Evolutionary conservation across 148 eudicot genomes (phyloP), one percentile per base, ranked within the genome.

Genomic region (Mesembryanthemum crystallinum): DNA sequence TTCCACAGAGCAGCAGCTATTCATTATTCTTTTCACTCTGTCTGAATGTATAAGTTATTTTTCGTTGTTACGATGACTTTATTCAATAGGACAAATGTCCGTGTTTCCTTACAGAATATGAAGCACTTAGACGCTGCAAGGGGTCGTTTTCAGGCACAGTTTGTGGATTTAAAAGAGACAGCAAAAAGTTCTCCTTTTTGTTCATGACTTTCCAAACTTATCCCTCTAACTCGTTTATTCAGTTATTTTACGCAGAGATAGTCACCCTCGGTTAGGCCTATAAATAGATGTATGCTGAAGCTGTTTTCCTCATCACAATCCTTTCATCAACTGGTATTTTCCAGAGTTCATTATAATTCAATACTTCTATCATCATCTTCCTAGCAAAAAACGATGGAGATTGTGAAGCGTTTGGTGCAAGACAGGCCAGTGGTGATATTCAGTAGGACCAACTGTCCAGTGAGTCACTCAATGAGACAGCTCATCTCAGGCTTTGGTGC

Each of bases 401-500:
- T 13, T 28, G 82, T 79, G 35, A 79, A 73, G 73, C 61, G 77
- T 10, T 59, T 79, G n/a, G 82, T 79, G 30, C 69, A 73, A 18
- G 73, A 79, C 20, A 79, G 54, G 65, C 77, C 82, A 15, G 77
- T 79, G 58, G 82, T 79, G 23, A 79, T 79, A 0, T 79, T 79
- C 77, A 73, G 73, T 35, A 79, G 67, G 72, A 73, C 61, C 5
- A 51, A 37, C 29, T 79, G 82, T 32, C 76, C 76, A 12, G 76
- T 78, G 28, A 63, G 81, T 58, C 81, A 78, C 72, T 51, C 81
- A 12, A 78, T 79, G 77, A 79, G 33, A 67, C 77, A 73, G 18
- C 74, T 79, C 39, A 73, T 79, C 8, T 43, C 57, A 17, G 69
- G 77, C 1, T 79, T 73, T 35, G 82, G 82, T 0, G 82, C 77